Percentiles rank a stretch among this genome's conserved stretches.
Evolutionary conservation across 352 stramenopile genomes (phyloP).

Genomic region (Pythium periplocum): DNA sequence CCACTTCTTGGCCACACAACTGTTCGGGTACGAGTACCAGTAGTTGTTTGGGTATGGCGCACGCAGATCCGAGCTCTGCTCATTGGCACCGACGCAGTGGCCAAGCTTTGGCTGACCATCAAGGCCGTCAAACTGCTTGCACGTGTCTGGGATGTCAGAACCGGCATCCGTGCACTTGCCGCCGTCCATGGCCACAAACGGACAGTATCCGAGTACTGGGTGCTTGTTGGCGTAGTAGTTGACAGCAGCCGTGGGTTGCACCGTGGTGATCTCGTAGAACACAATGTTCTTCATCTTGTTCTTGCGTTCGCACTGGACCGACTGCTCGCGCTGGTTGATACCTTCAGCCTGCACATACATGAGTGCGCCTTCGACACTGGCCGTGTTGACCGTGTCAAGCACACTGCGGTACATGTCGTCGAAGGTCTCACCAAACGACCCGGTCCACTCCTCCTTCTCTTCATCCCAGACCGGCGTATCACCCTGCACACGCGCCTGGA

Average conservation of each 20-base stretch:
- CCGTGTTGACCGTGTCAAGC: slow-evolving; percentile 61
- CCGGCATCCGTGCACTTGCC: slow-evolving; percentile 46
- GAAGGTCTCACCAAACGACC: slow-evolving; percentile 30
- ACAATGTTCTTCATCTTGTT: slow-evolving; percentile 66
- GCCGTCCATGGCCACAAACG: slow-evolving; percentile 58
- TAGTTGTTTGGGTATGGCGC: slow-evolving; percentile 57
- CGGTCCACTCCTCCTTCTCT: slow-evolving; percentile 24
- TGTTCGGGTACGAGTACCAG: slow-evolving; percentile 70
- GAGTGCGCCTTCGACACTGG: slow-evolving; percentile 50
- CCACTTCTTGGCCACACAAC: slow-evolving; percentile 36
- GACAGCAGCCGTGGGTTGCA: slow-evolving; percentile 42
- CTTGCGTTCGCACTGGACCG: slow-evolving; percentile 51
- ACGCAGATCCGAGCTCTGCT: slow-evolving; percentile 34
- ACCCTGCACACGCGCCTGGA: slow-evolving; percentile 61
- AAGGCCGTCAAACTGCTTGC: slow-evolving; percentile 44
- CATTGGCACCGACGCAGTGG: slow-evolving; percentile 37
- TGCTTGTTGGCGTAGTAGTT: slow-evolving; percentile 38
- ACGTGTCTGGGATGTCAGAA: slow-evolving; percentile 23
- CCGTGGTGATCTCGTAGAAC: slow-evolving; percentile 64
- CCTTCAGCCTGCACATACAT: slow-evolving; percentile 67
- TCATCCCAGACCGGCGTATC: slow-evolving; percentile 35
- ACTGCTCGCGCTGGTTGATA: slow-evolving; percentile 53
- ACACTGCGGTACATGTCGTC: slow-evolving; percentile 24
- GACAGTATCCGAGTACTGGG: slow-evolving; percentile 34
- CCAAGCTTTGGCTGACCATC: slow-evolving; percentile 40